phyloP scores from a whole-genome alignment of 768 basidiomycete species.

The Tylopilus vinaceipallidus region DNA sequence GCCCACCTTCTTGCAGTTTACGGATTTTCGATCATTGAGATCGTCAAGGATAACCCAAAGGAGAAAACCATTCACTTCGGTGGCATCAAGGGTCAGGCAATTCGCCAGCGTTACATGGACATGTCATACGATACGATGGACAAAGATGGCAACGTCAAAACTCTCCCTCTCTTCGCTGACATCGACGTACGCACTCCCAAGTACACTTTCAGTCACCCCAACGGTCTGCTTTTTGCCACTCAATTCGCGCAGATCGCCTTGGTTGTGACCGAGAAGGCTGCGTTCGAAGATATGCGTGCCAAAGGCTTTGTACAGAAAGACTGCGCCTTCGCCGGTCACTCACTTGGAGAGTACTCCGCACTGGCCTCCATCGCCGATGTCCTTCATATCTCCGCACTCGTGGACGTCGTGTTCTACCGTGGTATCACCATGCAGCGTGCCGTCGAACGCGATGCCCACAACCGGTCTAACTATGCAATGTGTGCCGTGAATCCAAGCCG shows the following conservation, averaged over 20 bases:
- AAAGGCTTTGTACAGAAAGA: constrained; percentile 93
- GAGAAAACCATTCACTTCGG: constrained; percentile 98
- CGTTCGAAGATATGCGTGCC: constrained; percentile 96
- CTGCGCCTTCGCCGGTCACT: constrained; percentile 96
- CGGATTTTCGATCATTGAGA: constrained; percentile 98
- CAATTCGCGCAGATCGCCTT: constrained; percentile 99
- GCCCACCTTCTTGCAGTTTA: constrained; percentile 91
- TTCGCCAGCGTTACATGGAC: constrained; percentile 99
- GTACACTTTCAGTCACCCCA: constrained; percentile 98
- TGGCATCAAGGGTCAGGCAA: constrained; percentile 98
- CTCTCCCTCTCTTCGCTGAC: constrained; percentile 92
- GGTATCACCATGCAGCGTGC: constrained; percentile 99
- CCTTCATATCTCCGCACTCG: constrained; percentile 89
- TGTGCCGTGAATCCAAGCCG: constrained; percentile 98
- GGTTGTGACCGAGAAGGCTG: constrained; percentile 97
- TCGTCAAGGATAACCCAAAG: constrained; percentile 98
- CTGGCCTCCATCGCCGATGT: constrained; percentile 97
- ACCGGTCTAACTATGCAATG: constrained; percentile 97
- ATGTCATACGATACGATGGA: constrained; percentile 98
- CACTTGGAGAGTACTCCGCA: constrained; percentile 97
- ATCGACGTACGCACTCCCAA: constrained; percentile 93
- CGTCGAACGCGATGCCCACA: constrained; percentile 90
- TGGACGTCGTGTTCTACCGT: constrained; percentile 99
- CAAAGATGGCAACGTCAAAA: constrained; percentile 94
- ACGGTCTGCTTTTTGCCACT: constrained; percentile 93